Conservation (phyloP, 2,329 filamentous ascomycete species). For the Leptographium radiaticola region DNA sequence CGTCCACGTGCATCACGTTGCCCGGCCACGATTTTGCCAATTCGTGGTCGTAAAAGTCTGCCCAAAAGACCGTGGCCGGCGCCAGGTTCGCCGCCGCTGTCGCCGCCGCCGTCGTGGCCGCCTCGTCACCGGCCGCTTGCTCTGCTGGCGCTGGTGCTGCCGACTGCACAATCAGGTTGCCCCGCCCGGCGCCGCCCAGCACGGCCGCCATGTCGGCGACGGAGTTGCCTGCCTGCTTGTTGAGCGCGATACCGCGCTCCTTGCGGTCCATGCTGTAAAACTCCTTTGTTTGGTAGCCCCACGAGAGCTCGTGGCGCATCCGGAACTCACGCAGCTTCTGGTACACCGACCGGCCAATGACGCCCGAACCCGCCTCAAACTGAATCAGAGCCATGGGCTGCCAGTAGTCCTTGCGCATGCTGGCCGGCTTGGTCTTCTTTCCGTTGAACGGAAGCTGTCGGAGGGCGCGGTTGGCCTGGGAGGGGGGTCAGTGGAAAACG, state of each 20-base stretch:
- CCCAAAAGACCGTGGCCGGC: conserved; percentile 37
- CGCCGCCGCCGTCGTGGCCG: neutral
- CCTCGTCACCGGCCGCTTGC: conserved; percentile 6
- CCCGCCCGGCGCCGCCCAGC: conserved; percentile 35
- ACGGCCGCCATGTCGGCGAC: conserved; percentile 52
- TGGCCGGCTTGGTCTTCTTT: conserved; percentile 51
- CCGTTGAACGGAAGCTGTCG: conserved; percentile 45
- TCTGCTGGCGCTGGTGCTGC: conserved; percentile 10
- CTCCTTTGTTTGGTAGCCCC: conserved; percentile 30
- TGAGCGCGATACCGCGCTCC: conserved; percentile 38
- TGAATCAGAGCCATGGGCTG: conserved; percentile 44
- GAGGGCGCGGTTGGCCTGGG: conserved; percentile 15
- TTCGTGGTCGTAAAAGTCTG: conserved; percentile 31
- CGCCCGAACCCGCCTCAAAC: conserved; percentile 38
- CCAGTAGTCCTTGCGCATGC: conserved; percentile 57
- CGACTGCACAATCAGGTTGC: conserved; percentile 30
- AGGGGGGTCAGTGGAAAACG: neutral
- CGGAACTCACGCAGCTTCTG: conserved; percentile 54
- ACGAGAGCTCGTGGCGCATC: conserved; percentile 47
- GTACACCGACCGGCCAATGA: conserved; percentile 45
- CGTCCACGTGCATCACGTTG: conserved; percentile 38
- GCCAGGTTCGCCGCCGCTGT: conserved; percentile 4
- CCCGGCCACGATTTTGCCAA: conserved; percentile 35
- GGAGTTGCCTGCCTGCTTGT: conserved; percentile 47
- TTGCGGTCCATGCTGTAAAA: conserved; percentile 26